These are phyloP conservation scores for Populus tremula DNA, from an alignment of 345 rosid genomes.

Conservation along the genomic window DNA sequence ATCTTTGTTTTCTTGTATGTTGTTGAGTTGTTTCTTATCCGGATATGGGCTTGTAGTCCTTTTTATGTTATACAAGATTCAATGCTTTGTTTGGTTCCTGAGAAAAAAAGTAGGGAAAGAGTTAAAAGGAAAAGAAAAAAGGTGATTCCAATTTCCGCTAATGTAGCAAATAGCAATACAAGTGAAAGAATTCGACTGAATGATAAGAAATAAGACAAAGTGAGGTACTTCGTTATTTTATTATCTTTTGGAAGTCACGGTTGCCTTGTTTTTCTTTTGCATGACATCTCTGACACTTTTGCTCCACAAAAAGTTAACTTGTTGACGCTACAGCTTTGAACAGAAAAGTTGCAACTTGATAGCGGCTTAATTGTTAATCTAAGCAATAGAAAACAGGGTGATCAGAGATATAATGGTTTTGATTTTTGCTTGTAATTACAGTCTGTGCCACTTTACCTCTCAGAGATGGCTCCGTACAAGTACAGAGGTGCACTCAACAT, in stretches of 20 bases:
- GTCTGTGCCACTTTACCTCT: constrained; percentile 93
- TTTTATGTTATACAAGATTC: background rate
- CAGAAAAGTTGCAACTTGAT: constrained; percentile 14
- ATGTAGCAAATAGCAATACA: background rate
- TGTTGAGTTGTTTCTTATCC: background rate
- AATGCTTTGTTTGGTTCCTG: constrained; percentile 19
- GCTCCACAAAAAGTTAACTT: constrained; percentile 9
- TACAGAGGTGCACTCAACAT: constrained; percentile 90
- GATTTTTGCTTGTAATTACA: constrained; percentile 34
- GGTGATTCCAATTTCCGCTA: background rate
- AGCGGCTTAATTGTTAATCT: background rate
- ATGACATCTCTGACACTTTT: constrained; percentile 7
- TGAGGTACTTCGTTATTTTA: background rate
- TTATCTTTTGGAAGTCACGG: background rate
- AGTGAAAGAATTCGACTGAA: background rate
- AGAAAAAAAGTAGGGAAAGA: constrained; percentile 11
- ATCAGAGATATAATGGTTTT: background rate
- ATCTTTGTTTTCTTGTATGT: background rate
- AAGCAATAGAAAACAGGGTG: no score
- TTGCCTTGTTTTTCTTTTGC: constrained; percentile 7
- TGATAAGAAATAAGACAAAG: background rate
- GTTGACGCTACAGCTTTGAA: constrained; percentile 26
- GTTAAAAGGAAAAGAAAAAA: background rate
- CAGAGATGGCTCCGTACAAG: constrained; percentile 98
- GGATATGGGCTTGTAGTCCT: background rate